Percentiles rank a stretch among this genome's conserved stretches.
Conservation (phyloP, 2,329 filamentous ascomycete genomes). For the Xylaria multiplex region DNA sequence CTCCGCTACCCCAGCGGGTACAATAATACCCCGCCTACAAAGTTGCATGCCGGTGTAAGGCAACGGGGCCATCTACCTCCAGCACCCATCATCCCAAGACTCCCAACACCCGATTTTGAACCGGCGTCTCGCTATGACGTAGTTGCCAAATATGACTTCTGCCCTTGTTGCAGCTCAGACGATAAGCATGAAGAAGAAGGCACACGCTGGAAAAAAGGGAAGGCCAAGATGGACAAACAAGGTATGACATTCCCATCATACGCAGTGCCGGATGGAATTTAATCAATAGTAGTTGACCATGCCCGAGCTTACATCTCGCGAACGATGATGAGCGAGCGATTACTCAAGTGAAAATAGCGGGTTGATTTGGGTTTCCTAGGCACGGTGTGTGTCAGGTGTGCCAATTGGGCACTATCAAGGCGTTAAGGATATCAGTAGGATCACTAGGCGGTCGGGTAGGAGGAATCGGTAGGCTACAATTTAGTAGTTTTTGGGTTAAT, state of each 20-base stretch:
- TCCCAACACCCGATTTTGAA: slow-evolving; percentile 46
- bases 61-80: slow-evolving; percentile 34
- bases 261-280: slow-evolving; percentile 22
- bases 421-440: slow-evolving; percentile 33
- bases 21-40: slow-evolving; percentile 23
- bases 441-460: slow-evolving; percentile 2
- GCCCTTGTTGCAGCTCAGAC: slow-evolving; percentile 39
- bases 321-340: slow-evolving; percentile 32
- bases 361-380: slow-evolving; percentile 20
- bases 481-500: slow-evolving; percentile 2
- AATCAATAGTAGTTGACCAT: slow-evolving; percentile 39
- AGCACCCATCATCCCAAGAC: slow-evolving; percentile 43
- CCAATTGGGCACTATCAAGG: slow-evolving; percentile 25
- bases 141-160: slow-evolving; percentile 37
- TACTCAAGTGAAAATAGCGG: slow-evolving; percentile 6
- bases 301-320: slow-evolving; percentile 42
- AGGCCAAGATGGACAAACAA: slow-evolving; percentile 44
- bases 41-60: slow-evolving; percentile 20
- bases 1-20: slow-evolving; percentile 15
- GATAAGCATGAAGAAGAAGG: slow-evolving; percentile 14
- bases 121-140: slow-evolving; percentile 27
- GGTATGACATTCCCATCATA: slow-evolving; percentile 33
- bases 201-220: slow-evolving; percentile 27
- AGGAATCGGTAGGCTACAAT: slow-evolving; percentile 22
- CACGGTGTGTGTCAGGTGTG: slow-evolving; percentile 9